Evolutionary conservation across 768 basidiomycete genomes (phyloP).

Genomic region (Hygrocybe coccinea): DNA sequence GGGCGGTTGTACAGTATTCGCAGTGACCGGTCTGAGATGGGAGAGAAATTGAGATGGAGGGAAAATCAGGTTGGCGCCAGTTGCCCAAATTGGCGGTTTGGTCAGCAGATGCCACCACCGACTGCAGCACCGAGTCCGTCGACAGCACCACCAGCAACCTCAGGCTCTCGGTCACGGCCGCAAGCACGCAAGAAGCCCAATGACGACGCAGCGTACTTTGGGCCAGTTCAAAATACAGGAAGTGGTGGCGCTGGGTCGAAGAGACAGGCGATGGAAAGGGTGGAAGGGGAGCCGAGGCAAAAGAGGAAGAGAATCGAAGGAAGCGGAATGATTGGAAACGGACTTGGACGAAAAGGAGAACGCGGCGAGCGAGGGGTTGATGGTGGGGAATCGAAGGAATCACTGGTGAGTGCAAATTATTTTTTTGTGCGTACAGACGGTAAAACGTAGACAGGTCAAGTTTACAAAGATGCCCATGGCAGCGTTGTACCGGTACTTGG

Average conservation of each 20-base stretch:
- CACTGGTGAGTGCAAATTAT: slow-evolving; percentile 35
- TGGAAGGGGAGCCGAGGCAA: slow-evolving; percentile 66
- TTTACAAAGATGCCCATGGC: slow-evolving; percentile 65
- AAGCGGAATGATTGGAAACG: slow-evolving; percentile 17
- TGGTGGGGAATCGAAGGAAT: slow-evolving; percentile 38
- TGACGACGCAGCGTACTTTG: slow-evolving; percentile 69
- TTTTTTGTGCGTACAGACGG: background rate
- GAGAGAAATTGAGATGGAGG: background rate
- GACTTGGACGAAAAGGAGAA: slow-evolving; percentile 12
- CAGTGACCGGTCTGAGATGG: background rate
- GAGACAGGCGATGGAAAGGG: slow-evolving; percentile 60
- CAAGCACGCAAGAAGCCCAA: slow-evolving; percentile 59
- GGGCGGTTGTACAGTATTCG: slow-evolving; percentile 1
- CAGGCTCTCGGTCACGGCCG: slow-evolving; percentile 57
- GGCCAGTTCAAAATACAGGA: slow-evolving; percentile 40
- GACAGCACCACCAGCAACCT: slow-evolving; percentile 24
- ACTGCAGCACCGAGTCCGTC: background rate
- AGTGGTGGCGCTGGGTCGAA: slow-evolving; percentile 47
- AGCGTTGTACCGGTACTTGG: slow-evolving; percentile 66
- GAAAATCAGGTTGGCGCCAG: background rate
- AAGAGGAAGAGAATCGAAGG: slow-evolving; percentile 70
- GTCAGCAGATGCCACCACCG: background rate
- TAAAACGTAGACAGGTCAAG: slow-evolving; percentile 73
- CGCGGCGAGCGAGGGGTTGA: slow-evolving; percentile 28
- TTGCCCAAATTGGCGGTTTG: background rate